Evolutionary conservation across 202 grass and related monocot species (phyloP).

Genomic region (Miscanthus sacchariflorus): DNA sequence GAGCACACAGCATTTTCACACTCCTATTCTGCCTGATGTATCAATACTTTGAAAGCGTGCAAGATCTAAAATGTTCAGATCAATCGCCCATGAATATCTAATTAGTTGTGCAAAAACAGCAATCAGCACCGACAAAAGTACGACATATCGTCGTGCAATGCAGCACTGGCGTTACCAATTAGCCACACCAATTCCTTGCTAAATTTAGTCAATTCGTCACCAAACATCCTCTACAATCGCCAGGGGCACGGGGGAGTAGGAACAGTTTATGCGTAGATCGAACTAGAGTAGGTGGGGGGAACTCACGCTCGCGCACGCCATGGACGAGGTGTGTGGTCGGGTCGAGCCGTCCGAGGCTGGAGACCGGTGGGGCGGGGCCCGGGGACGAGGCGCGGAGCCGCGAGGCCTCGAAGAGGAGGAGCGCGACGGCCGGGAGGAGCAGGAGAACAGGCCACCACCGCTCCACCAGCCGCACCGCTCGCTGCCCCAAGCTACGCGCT

Average conservation of each 20-base stretch:
- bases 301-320: constrained; percentile 86
- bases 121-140: constrained; percentile 13
- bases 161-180: constrained; percentile 1
- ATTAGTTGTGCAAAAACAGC: constrained; percentile 27
- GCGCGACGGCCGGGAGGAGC: constrained; percentile 66
- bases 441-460: constrained; percentile 82
- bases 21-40: constrained; percentile 10
- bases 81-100: constrained; percentile 18
- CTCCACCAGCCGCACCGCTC: constrained; percentile 44
- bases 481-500: constrained; percentile 41
- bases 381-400: constrained; percentile 31
- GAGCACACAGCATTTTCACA: neutral
- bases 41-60: neutral
- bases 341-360: constrained; percentile 75
- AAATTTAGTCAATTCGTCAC: neutral
- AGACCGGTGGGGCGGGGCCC: constrained; percentile 26
- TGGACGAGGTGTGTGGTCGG: constrained; percentile 68
- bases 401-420: constrained; percentile 78
- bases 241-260: constrained; percentile 1
- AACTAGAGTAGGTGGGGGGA: neutral
- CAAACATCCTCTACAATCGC: neutral
- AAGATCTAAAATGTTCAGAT: constrained; percentile 5
- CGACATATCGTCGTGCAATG: neutral
- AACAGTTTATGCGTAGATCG: constrained; percentile 40
- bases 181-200: neutral